phyloP scores from a whole-genome alignment of 2,329 filamentous ascomycete species.

The Macrophomina pseudophaseolina region DNA sequence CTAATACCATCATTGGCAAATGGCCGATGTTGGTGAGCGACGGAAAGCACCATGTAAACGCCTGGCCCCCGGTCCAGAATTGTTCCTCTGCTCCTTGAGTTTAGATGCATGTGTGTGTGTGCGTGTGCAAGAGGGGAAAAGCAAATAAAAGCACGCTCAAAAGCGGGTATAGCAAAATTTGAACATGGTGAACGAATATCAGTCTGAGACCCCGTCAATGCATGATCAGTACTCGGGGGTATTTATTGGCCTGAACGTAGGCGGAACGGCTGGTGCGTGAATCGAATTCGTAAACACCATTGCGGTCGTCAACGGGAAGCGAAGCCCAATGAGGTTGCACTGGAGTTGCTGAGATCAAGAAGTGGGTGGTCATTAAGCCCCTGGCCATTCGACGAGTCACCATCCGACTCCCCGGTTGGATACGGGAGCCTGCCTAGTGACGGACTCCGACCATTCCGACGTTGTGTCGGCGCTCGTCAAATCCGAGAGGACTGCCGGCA shows the following conservation, averaged over 20 bases:
- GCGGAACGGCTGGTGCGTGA: not conserved
- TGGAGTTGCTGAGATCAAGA: too few species aligned
- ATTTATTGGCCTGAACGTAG: not conserved
- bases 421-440: conserved; percentile 10
- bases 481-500: conserved; percentile 28
- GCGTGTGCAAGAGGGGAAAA: conserved; percentile 6
- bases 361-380: not conserved
- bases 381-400: conserved; percentile 5
- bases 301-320: not conserved
- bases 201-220: conserved; percentile 20
- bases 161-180: conserved; percentile 28
- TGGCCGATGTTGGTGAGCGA: conserved; percentile 1
- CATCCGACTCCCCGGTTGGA: not conserved
- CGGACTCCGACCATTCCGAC: conserved; percentile 26
- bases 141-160: conserved; percentile 23
- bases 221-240: conserved; percentile 24
- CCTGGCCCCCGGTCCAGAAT: conserved; percentile 4
- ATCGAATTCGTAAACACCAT: not conserved
- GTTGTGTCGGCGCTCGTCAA: conserved; percentile 27
- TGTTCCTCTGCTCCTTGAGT: conserved; percentile 22
- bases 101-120: conserved; percentile 17
- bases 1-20: conserved; percentile 14
- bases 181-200: conserved; percentile 23
- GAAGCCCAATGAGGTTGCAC: not conserved
- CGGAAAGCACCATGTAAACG: conserved; percentile 17